Conservation (phyloP, 129 eudicot species). For the Saussurea involucrata region DNA sequence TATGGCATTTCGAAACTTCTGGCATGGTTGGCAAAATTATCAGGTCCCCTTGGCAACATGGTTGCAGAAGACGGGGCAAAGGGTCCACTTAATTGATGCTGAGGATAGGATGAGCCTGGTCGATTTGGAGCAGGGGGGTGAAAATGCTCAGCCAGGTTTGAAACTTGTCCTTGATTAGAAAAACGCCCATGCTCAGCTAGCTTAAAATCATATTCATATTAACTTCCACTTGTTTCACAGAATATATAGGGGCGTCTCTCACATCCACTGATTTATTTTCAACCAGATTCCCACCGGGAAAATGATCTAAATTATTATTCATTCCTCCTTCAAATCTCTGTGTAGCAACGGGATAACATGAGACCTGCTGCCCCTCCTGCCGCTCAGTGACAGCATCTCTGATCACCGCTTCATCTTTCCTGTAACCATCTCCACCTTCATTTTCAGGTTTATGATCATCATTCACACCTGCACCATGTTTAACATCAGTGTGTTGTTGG, state of each 20-base stretch:
- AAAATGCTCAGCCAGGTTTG: constrained; percentile 25
- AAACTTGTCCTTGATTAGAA: constrained; percentile 30
- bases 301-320: constrained; percentile 17
- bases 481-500: constrained; percentile 45
- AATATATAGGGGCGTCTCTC: constrained; percentile 15
- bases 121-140: constrained; percentile 22
- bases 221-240: constrained; percentile 19
- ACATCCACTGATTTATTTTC: constrained; percentile 13
- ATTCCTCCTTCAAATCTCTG: constrained; percentile 5
- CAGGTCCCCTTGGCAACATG: constrained; percentile 20
- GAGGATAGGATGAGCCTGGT: constrained; percentile 19
- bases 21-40: constrained; percentile 15
- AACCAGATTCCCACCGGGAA: constrained; percentile 17
- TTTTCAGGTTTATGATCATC: constrained; percentile 13
- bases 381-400: constrained; percentile 24
- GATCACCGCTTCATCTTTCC: background rate
- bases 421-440: constrained; percentile 12
- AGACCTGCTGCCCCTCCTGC: constrained; percentile 19
- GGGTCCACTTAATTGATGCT: constrained; percentile 15
- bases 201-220: constrained; percentile 19
- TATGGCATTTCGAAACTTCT: constrained; percentile 22
- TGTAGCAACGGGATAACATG: constrained; percentile 17
- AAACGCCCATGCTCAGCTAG: constrained; percentile 36
- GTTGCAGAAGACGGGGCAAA: constrained; percentile 13
- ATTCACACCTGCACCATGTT: constrained; percentile 19